Evolutionary conservation across 495 filamentous ascomycete species (phyloP), one percentile per base, ranked within the genome.

Genomic region (Xylaria sp.): DNA sequence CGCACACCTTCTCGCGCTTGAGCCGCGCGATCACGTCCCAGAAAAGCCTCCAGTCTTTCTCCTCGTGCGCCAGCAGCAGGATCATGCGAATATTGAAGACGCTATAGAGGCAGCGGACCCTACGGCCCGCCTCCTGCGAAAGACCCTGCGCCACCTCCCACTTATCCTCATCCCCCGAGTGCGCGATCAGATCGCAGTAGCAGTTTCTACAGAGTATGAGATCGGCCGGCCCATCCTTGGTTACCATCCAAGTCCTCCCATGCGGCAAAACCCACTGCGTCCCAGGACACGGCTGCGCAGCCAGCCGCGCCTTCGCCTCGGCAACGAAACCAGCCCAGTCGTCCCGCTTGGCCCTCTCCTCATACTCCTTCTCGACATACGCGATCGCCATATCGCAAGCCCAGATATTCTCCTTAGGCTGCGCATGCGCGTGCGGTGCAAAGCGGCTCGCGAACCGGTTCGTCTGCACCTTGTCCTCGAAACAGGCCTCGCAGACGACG

Each of bases 201-300:
- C 81, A 83, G 6, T 75, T 78, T 31, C 75, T 72, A 44, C 81
- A 83, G 48, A 83, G 71, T 37, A 76, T 64, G 3, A 83, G 62
- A 7, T 73, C 74, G 0, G 70, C 70, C 17, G 76, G 78, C 6
- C 73, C 72, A 8, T 57, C 63, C 44, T 73, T 76, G 12, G 81
- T 79, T 35, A 80, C 71, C 68, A 77, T 81, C 81, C 81, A 83
- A 5, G 73, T 79, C 31, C 71, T 74, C 5, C 70, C 71, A 1
- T 74, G 68, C 2, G 62, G 71, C 19, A 63, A 53, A 11, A 69
- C 59, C 24, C 57, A 66, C 7, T 53, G 12, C 6, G 53, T 53
- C 2, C 64, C 68, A 3, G 76, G 78, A 35, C 80, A 80, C 3
- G 71, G 17, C 62, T 66, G 62, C 14, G 69, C 68, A 7, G 77